Base-by-base conservation (phyloP, 148 eudicot species). In the Camellia granthamiana region DNA sequence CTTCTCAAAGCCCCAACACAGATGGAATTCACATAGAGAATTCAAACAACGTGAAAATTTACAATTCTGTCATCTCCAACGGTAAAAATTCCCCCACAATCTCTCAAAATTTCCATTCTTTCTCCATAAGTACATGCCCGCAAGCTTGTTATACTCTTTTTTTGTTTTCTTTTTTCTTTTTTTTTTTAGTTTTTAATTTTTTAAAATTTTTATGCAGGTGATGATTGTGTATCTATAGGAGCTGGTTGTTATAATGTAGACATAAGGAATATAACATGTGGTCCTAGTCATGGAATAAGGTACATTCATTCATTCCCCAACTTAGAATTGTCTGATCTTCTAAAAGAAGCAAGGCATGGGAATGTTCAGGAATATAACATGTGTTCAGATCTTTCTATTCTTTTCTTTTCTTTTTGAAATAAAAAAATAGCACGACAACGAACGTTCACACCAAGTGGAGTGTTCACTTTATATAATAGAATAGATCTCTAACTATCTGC, bases 1-100 rank as follows among this genome's bases (percentile, higher is more conserved):
- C 97, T 7, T 69, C 81, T 67, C 78, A 72, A 30, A 95, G 98
- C 54, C 98, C 98, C 71, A 95, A 95, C 75, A 95, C 98, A 0
- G 98, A 95, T 84, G 98, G 98, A 68, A 95, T 95, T 82, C 98
- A 95, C 76, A 85, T 95, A 6, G 98, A 95, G 84, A 95, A 95
- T 79, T 80, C 94, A 76, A 85, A 67, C 75, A 87, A 91, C 75
- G 96, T 90, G 14, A 86, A 69, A 69, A 91, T 95, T 75, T 80
- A 90, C 81, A 90, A 95, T 76, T 90, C 97, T 16, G 42, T 93
- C 74, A 85, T 95, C 75, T 86, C 96, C 46, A 95, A 87, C 66
- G 98, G 98, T 92, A 90, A 75, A 18, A 41, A 41, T 72, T 23
- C 30, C 41, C 38, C 8, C 61, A 16, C 18, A 2, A 6, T 14